These are phyloP conservation scores for Filobasidium floriforme DNA, from an alignment of 768 basidiomycete species.

Conservation along the genomic window DNA sequence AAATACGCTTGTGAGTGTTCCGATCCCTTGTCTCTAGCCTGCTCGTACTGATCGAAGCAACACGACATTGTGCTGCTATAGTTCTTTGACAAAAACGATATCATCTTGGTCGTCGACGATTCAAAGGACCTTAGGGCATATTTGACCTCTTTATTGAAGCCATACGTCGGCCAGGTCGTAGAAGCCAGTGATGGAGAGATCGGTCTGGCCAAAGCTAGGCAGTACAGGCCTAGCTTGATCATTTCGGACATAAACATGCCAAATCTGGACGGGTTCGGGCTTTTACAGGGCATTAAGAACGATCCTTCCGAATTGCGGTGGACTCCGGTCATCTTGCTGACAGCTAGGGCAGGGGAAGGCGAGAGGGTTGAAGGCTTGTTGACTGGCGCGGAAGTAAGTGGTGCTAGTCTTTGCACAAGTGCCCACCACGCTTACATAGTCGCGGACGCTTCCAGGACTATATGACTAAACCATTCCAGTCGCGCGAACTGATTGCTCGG, in stretches of 20 bases:
- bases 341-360: slow-evolving; percentile 32
- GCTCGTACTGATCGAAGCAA: slow-evolving; percentile 34
- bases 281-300: slow-evolving; percentile 19
- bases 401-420: background rate
- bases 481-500: slow-evolving; percentile 10
- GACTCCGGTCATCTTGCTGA: slow-evolving; percentile 29
- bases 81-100: slow-evolving; percentile 44
- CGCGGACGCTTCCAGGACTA: slow-evolving; percentile 28
- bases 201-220: slow-evolving; percentile 31
- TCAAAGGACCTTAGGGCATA: slow-evolving; percentile 43
- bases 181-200: slow-evolving; percentile 44
- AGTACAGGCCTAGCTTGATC: slow-evolving; percentile 38
- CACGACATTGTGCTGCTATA: slow-evolving; percentile 25
- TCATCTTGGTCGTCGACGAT: slow-evolving; percentile 44
- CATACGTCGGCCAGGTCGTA: slow-evolving; percentile 43
- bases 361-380: slow-evolving; percentile 46
- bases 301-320: slow-evolving; percentile 7
- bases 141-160: slow-evolving; percentile 42
- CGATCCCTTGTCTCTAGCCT: slow-evolving; percentile 12
- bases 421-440: background rate
- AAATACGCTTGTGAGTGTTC: slow-evolving; percentile 9
- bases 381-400: slow-evolving; percentile 45
- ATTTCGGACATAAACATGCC: slow-evolving; percentile 47
- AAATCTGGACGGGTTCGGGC: slow-evolving; percentile 35
- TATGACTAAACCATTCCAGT: slow-evolving; percentile 47